Base-by-base conservation (phyloP, 768 basidiomycete species). In the Lactifluus volemus region DNA sequence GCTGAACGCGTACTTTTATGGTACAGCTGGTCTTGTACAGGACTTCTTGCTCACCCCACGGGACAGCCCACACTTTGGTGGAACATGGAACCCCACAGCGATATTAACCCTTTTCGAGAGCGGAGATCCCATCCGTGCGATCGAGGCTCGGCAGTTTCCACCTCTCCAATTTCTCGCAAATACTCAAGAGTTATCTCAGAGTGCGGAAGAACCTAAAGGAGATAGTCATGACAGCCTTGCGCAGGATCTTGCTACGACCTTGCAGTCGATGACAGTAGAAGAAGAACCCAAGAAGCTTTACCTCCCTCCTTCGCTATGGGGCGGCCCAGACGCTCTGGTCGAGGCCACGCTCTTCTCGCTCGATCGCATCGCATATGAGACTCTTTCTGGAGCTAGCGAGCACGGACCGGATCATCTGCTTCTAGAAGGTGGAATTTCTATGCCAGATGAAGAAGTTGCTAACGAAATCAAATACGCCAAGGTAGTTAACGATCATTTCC, bases 31-130 rank as follows among this genome's bases (percentile, higher is more conserved):
- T 1, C 73, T 81, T 0, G 78, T 85, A 8, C 89, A 93, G 68
- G 92, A 97, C 68, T 92, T 88, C 70, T 71, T 88, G 19, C 78
- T 93, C 19, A 69, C 92, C n/a, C 87, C 92, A 1, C 78, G 80
- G 50, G 73, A 77, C 9, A 86, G 70, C 54, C 90, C 90, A 4
- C 86, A 92, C 71, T 88, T 85, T 69, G 72, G 76, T 42, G 81
- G 84, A 4, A 73, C 79, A 11, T 84, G 78, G 69, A 89, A 93
- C 67, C 86, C 91, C 0, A 75, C 79, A 57, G 77, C 85, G 2
- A 82, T 95, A 19, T 66, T 94, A 49, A 69, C 87, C 49, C 70
- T 88, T 3, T 78, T 81, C 0, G 84, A 84, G 41, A 74, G 78
- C 0, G 75, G 78, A 2, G 75, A 76, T 5, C 73, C 74, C 8